Evolutionary conservation across 139 green algal genomes (phyloP).

Genomic region (Pleodorina starrii): DNA sequence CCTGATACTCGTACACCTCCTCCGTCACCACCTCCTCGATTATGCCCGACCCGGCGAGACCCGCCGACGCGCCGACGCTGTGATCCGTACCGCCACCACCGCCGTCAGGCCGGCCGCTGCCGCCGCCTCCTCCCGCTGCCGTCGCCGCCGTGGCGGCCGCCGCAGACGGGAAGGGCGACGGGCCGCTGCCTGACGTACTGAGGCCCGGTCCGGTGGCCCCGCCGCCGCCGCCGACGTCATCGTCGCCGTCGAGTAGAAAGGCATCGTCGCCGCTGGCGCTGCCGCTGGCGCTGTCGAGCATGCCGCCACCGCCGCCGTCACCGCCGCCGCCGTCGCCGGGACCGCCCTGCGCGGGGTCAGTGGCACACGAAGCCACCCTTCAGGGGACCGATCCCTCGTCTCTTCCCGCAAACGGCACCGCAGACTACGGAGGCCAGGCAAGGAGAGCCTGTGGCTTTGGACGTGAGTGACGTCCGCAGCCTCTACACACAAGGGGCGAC

Average conservation of each 20-base stretch:
- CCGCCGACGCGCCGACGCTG: neutral
- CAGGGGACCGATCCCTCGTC: no score
- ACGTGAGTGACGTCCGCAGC: no score
- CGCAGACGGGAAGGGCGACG: neutral
- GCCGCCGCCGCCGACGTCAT: neutral
- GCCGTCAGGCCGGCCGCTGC: neutral
- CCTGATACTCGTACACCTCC: slow-evolving; percentile 74
- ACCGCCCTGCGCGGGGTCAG: neutral
- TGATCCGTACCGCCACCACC: neutral
- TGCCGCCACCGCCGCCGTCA: neutral
- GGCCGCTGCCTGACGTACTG: neutral
- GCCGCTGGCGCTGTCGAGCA: slow-evolving; percentile 18
- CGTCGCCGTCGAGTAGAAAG: slow-evolving; percentile 41
- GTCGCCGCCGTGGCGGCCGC: neutral
- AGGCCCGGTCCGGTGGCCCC: neutral
- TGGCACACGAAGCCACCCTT: no score
- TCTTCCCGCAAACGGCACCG: no score
- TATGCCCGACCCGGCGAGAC: neutral
- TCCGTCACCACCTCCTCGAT: slow-evolving; percentile 71
- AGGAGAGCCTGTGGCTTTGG: no score
- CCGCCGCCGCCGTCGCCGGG: neutral
- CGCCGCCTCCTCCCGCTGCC: neutral
- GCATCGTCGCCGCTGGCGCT: neutral
- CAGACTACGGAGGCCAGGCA: no score
- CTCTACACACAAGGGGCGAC: no score